Conservation (phyloP, 2,329 filamentous ascomycete species). For the Hypoxylon sp. region DNA sequence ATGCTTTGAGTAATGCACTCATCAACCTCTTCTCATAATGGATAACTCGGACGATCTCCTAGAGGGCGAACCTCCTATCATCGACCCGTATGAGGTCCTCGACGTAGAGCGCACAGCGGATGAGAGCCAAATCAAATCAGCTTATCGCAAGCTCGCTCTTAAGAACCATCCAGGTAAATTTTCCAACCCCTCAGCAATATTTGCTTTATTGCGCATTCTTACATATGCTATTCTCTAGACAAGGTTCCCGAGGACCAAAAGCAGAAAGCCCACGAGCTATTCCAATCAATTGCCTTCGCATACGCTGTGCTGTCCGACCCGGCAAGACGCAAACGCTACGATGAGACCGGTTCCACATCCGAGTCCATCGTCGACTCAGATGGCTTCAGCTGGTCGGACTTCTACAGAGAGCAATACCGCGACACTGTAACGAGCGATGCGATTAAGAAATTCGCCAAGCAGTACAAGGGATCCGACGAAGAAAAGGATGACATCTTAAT, state of each 20-base stretch:
- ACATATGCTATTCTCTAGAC: constrained; percentile 59
- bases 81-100: constrained; percentile 84
- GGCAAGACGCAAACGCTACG: constrained; percentile 82
- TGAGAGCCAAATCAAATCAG: constrained; percentile 81
- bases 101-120: constrained; percentile 75
- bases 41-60: constrained; percentile 61
- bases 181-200: not conserved
- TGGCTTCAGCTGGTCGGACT: constrained; percentile 89
- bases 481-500: constrained; percentile 80
- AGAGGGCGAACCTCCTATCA: constrained; percentile 66
- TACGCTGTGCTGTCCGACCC: constrained; percentile 92
- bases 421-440: constrained; percentile 77
- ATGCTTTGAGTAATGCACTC: too few relatives aligned
- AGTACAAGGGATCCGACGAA: constrained; percentile 88
- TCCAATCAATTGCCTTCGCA: constrained; percentile 91
- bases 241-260: constrained; percentile 76
- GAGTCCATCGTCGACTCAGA: constrained; percentile 80
- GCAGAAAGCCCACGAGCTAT: constrained; percentile 77
- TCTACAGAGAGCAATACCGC: constrained; percentile 84
- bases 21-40: constrained; percentile 49
- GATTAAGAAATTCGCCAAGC: constrained; percentile 76
- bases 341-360: constrained; percentile 86
- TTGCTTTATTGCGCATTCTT: constrained; percentile 4
- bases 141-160: constrained; percentile 90
- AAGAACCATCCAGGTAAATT: constrained; percentile 81